A percentile compares a stretch with the other conserved stretches of the same genome.
Conservation (phyloP, 768 basidiomycete species). For the Lactarius vividus region DNA sequence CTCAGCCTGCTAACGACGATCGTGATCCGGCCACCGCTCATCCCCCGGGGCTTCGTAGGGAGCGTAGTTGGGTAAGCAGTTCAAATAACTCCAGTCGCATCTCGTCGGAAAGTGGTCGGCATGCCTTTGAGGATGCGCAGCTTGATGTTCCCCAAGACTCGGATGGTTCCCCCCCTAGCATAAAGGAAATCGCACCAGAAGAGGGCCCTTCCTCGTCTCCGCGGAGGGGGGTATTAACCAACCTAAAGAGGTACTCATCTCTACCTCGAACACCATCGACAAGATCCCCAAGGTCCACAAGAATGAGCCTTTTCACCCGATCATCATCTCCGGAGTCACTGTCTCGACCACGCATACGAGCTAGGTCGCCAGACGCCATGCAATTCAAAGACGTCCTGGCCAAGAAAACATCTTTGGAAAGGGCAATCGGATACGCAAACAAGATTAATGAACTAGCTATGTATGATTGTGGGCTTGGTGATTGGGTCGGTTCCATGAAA, state of each 20-base stretch:
- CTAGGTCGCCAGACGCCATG: constrained; percentile 63
- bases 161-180: constrained; percentile 13
- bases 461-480: constrained; percentile 70
- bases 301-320: constrained; percentile 19
- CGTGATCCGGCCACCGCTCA: neutral
- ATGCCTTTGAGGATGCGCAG: constrained; percentile 15
- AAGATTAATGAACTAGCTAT: constrained; percentile 82
- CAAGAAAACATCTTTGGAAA: constrained; percentile 57
- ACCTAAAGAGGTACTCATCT: constrained; percentile 48
- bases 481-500: constrained; percentile 66
- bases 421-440: constrained; percentile 68
- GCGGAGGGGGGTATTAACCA: constrained; percentile 32
- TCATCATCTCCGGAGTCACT: constrained; percentile 28
- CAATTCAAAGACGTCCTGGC: constrained; percentile 60
- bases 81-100: constrained; percentile 14
- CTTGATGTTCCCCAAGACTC: neutral
- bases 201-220: constrained; percentile 20
- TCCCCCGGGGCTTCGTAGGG: constrained; percentile 23
- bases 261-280: constrained; percentile 66
- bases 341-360: constrained; percentile 36
- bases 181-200: constrained; percentile 5
- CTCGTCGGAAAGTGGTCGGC: constrained; percentile 30
- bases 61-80: constrained; percentile 35
- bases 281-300: constrained; percentile 25
- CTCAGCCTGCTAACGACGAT: neutral